Evolutionary conservation across 2,329 filamentous ascomycete species (phyloP), one percentile per base, ranked within the genome.

Genomic region (Thelonectria rubi): DNA sequence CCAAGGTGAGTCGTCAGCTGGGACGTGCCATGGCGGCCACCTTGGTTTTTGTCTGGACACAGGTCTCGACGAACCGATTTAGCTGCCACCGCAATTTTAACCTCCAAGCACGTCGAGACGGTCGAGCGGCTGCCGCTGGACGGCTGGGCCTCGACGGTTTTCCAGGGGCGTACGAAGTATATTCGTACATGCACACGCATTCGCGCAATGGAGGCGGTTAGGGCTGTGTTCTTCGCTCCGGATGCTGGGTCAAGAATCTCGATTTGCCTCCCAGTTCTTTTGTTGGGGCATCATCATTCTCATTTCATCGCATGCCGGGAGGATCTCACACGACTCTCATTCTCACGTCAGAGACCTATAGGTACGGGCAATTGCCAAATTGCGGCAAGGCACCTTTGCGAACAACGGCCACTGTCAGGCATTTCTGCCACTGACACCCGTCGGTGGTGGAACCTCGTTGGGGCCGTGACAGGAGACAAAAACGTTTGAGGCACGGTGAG

Each of bases 11-110:
- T 55, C 61, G 64, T 65, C 67, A 68, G 57, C 65, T 69, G 63
- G 59, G 59, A 55, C 55, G 56, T 60, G 65, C 62, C 62, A 66
- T 61, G 63, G 60, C 61, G 54, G 59, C 64, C 62, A 59, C 54
- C 50, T 62, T 24, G 58, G 24, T 24, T 24, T n/a, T 34, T 14
- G 32, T 49, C 58, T 50, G 34, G 55, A 58, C 63, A 55, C 47
- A 57, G n/a, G 58, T 45, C 60, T 49, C 49, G 48, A 60, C 62
- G 58, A 60, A 52, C 58, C 46, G 61, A 68, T 69, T 61, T 63
- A 71, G 60, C 64, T 71, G 65, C 62, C 67, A 71, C 69, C 69
- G 65, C 57, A 71, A 67, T 68, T 60, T 67, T 64, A 68, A 58
- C 60, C 58, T 64, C 58, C 48, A 50, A 69, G 64, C 57, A 63